Evolutionary conservation across 1,139 yeast genomes (phyloP), one percentile per base, ranked within the genome.

Genomic region (Kodamaea sp.): DNA sequence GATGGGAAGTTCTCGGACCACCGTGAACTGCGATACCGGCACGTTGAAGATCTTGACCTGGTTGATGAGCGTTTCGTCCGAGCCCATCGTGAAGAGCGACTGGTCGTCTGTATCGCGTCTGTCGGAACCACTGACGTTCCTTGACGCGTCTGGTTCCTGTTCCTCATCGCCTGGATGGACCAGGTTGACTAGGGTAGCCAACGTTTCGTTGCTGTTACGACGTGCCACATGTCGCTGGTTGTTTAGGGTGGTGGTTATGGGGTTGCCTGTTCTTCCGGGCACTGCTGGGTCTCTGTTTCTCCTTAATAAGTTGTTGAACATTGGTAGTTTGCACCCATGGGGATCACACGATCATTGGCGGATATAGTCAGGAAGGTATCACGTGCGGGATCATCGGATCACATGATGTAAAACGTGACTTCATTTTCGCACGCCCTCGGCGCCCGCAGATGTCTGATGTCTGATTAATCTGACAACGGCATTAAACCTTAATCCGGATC

Each of bases 11-110:
- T 54, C 55, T 29, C 57, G 45, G 11, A 55, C 37, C 5, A 35
- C 33, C 4, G 44, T 46, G 40, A 51, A 66, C 3, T 43, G 35
- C 14, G 51, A 36, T 4, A 56, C 34, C 1, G 51, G 47, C 7
- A 46, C 44, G 18, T 53, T 52, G 39, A 67, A 61, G 4, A 66
- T 43, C 20, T 40, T 39, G 5, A 48, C 34, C 14, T 42, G 44
- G 15, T 53, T 56, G 14, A 51, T 45, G 15, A 63, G 39, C 0
- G 73, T 66, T 22, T 62, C 66, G 5, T 55, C 62, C 2, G 67
- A 60, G 10, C 11, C 11, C n/a, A 7, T 11, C 11, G 28, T 26
- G 20, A 37, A 39, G n/a, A 41, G 22, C 14, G 48, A 43, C 8
- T 20, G 32, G 15, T 20, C 22, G 20, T 42, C 46, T 11, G 29